Evolutionary conservation across 1,139 yeast genomes (phyloP), one percentile per base, ranked within the genome.

Genomic region (Zygosaccharomyces pseudobailii): DNA sequence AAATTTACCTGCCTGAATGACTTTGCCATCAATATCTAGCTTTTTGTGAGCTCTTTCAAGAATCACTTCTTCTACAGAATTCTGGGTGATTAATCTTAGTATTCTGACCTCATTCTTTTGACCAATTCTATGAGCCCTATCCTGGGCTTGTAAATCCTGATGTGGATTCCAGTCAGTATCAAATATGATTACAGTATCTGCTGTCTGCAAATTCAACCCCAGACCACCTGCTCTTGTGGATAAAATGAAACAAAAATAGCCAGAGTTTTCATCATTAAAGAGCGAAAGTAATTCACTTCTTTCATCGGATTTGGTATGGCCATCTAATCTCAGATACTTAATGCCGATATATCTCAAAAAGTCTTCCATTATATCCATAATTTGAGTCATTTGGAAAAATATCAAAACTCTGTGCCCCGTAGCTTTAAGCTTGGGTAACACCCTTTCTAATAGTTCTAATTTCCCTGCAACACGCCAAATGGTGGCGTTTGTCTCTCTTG

Each of bases 121-220:
- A 39, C 95, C 95, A 68, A 87, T 86, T 72, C 95, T 78, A 70
- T 87, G 95, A 0, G 95, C 95, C 71, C 95, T 79, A 66, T 87
- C 95, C 67, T 86, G 92, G 6, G 95, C 95, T 68, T 87, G 95
- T 61, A 87, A 76, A 78, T 87, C 95, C 67, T 87, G 95, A 71
- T 87, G 95, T 3, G 95, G 95, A 64, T 87, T 87, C 92, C 94
- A 86, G 73, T 87, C 95, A 6, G 94, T 84, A 64, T 87, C 95
- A 61, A 86, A 86, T 51, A 87, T 86, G 55, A 87, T 83, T 42
- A 87, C 95, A 0, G 95, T 86, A 68, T 87, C 95, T 5, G 95
- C 95, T 9, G 94, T 82, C 68, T 87, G 95, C 56, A 85, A 76
- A 63, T 87, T 87, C 58, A 87, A 76, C 58, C 95, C 95, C 56